Evolutionary conservation across 768 basidiomycete species (phyloP).

Genomic region (Clavaria fumosa): DNA sequence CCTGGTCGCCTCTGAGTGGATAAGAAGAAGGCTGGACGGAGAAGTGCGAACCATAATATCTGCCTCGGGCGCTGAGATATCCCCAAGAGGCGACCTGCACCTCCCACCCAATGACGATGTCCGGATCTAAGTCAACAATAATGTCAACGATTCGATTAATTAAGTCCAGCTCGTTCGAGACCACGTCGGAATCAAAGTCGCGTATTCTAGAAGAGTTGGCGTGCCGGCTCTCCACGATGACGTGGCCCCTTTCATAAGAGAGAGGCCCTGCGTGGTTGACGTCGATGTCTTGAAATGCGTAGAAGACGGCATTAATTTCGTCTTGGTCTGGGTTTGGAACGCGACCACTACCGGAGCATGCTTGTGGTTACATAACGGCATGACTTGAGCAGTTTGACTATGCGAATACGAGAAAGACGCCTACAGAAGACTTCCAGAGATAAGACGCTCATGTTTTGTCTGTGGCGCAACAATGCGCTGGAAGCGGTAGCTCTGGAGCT

Average conservation of each 20-base stretch:
- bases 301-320: conserved; percentile 56
- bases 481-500: conserved; percentile 27
- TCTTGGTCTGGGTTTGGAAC: conserved; percentile 56
- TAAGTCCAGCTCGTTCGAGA: conserved; percentile 62
- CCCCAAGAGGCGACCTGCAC: conserved; percentile 84
- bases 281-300: conserved; percentile 44
- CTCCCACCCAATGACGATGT: conserved; percentile 88
- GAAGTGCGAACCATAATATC: conserved; percentile 33
- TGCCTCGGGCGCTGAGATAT: conserved; percentile 59
- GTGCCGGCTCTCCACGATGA: conserved; percentile 32
- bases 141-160: conserved; percentile 64
- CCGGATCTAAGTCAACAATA: conserved; percentile 70
- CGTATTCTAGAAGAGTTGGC: conserved; percentile 28
- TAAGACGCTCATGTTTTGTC: conserved; percentile 62
- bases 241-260: conserved; percentile 28
- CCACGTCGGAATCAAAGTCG: conserved; percentile 31
- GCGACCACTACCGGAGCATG: conserved; percentile 38
- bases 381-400: neutral
- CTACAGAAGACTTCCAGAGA: conserved; percentile 78
- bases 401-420: conserved; percentile 10
- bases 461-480: conserved; percentile 28
- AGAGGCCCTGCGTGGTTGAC: conserved; percentile 12
- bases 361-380: conserved; percentile 25
- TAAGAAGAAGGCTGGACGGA: conserved; percentile 29
- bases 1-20: conserved; percentile 29